Conservation (phyloP, 1,284 basidiomycete genomes). For the Ganoderma lucidum region DNA sequence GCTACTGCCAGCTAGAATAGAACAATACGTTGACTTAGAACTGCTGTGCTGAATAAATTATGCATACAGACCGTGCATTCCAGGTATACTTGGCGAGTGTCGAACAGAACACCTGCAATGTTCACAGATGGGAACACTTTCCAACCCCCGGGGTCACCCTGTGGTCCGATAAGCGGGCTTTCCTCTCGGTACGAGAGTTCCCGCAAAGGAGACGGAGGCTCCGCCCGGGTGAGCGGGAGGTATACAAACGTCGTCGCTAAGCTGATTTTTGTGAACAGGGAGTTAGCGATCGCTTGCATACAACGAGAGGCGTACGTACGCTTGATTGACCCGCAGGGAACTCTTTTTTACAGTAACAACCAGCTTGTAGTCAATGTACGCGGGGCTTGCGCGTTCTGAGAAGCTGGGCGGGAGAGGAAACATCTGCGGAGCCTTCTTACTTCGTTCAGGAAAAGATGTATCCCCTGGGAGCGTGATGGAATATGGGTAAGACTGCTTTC, state of each 20-base stretch:
- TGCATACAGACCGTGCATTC: conserved; percentile 48
- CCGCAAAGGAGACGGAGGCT: conserved; percentile 42
- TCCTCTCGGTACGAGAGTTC: conserved; percentile 42
- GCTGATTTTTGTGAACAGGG: conserved; percentile 16
- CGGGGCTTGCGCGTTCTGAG: conserved; percentile 47
- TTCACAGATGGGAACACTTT: conserved; percentile 40
- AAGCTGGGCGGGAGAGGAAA: conserved; percentile 48
- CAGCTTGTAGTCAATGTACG: conserved; percentile 50
- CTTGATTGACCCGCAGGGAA: conserved; percentile 43
- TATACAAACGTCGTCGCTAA: conserved; percentile 45
- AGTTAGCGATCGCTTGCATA: background rate
- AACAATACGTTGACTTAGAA: background rate
- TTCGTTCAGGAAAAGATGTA: conserved; percentile 32
- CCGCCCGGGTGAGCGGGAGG: conserved; percentile 43
- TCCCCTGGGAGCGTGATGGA: conserved; percentile 43
- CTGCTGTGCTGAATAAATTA: background rate
- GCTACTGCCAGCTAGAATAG: conserved; percentile 57
- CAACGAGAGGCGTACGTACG: conserved; percentile 31
- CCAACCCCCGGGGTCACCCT: conserved; percentile 47
- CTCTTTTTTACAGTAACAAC: conserved; percentile 45
- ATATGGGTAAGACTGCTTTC: conserved; percentile 43
- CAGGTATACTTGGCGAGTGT: conserved; percentile 44
- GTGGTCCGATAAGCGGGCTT: conserved; percentile 41
- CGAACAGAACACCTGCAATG: conserved; percentile 43
- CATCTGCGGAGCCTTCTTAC: conserved; percentile 32